These are phyloP conservation scores for Globisporangium nunn DNA, from an alignment of 352 stramenopile genomes.

Conservation along the genomic window DNA sequence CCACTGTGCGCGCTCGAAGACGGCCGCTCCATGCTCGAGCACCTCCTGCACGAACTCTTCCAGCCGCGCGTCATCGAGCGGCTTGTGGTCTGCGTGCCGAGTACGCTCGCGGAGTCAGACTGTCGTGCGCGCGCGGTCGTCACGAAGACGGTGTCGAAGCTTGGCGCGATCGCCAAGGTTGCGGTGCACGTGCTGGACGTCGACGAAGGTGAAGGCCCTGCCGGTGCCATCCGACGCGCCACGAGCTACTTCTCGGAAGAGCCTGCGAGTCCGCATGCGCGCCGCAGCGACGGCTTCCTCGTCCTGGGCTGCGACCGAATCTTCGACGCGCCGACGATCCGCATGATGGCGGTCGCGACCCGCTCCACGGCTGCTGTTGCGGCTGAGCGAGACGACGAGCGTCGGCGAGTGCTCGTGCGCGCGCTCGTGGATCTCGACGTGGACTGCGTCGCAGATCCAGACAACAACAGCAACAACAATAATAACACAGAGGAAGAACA, in stretches of 20 bases:
- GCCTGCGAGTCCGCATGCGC: conserved; percentile 1
- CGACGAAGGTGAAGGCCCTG: not conserved
- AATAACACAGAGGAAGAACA: not conserved
- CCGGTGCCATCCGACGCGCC: conserved; percentile 2
- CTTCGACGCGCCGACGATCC: conserved; percentile 20
- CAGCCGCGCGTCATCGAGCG: conserved; percentile 13
- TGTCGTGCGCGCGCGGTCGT: not conserved
- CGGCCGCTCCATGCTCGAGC: conserved; percentile 7
- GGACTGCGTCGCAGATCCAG: not conserved
- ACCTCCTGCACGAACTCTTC: conserved; percentile 11
- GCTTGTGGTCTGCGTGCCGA: conserved; percentile 14
- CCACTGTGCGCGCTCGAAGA: conserved; percentile 1
- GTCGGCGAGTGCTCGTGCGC: conserved; percentile 5
- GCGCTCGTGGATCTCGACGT: conserved; percentile 21
- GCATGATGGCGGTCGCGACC: conserved; percentile 15
- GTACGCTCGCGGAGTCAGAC: not conserved
- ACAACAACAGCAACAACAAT: not conserved
- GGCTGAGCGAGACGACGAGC: not conserved
- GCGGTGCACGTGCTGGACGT: conserved; percentile 10
- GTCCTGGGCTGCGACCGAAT: conserved; percentile 7
- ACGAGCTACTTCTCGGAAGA: not conserved
- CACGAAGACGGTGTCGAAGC: not conserved
- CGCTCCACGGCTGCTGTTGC: not conserved
- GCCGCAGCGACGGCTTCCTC: conserved; percentile 15
- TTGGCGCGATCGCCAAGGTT: conserved; percentile 6